phyloP scores from a whole-genome alignment of 352 stramenopile species.

The Pythium sukuiense region DNA sequence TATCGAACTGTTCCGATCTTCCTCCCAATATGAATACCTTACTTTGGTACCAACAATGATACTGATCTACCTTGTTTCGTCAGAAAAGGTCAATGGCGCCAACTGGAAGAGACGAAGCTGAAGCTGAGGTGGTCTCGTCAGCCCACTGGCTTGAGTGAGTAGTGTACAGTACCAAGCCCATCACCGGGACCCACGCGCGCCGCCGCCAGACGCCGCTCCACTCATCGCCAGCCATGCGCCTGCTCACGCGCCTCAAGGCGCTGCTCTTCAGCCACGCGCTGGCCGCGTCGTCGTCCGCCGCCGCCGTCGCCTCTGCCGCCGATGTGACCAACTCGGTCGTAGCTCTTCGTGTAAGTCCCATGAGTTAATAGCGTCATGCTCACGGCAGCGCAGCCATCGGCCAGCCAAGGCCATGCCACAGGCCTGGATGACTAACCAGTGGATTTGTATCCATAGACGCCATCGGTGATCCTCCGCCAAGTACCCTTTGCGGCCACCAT shows the following conservation, averaged over 20 bases:
- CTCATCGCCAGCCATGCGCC: conserved; percentile 11
- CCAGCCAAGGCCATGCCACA: not conserved
- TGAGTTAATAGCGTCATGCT: not conserved
- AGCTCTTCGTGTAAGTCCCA: conserved; percentile 13
- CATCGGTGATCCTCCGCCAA: conserved; percentile 70
- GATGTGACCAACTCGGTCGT: conserved; percentile 6
- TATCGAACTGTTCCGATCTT: not conserved
- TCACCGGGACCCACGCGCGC: not conserved
- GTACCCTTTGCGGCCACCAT: conserved; percentile 71
- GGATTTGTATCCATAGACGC: conserved; percentile 36
- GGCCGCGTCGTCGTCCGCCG: not conserved
- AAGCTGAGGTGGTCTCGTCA: conserved; percentile 6
- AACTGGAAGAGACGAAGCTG: conserved; percentile 28
- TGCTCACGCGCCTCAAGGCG: conserved; percentile 19
- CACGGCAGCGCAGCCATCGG: not conserved
- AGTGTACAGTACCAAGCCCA: not conserved
- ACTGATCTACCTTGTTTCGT: conserved; percentile 15
- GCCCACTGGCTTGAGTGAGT: not conserved
- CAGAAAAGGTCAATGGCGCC: conserved; percentile 15
- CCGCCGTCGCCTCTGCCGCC: not conserved
- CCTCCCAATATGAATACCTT: not conserved
- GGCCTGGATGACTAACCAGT: not conserved
- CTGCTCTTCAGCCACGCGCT: conserved; percentile 21
- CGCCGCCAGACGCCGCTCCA: not conserved
- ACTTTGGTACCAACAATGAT: not conserved